Conservation (phyloP, 192 early-diverging fungal genomes). For the Coemansia furcata region DNA sequence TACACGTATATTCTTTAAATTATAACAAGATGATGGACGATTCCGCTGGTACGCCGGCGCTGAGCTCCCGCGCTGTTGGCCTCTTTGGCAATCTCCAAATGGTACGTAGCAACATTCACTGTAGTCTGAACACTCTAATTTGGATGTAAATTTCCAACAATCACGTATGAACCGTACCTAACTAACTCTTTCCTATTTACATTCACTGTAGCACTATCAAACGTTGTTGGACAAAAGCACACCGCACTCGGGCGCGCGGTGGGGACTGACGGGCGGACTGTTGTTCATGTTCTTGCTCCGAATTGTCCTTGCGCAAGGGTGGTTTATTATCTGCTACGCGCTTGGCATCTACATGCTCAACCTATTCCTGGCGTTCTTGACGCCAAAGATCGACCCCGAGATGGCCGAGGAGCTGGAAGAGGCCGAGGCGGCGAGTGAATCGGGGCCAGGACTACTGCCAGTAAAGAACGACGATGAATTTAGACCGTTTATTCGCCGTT, state of each 20-base stretch:
- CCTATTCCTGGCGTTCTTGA: conserved; percentile 90
- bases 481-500: conserved; percentile 89
- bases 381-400: conserved; percentile 93
- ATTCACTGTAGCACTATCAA: conserved; percentile 65
- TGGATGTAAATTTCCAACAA: neutral
- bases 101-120: conserved; percentile 6
- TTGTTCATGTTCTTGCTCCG: conserved; percentile 72
- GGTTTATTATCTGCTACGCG: conserved; percentile 95
- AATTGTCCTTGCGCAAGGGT: conserved; percentile 82
- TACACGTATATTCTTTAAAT: neutral
- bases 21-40: conserved; percentile 49
- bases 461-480: conserved; percentile 92
- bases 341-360: conserved; percentile 95
- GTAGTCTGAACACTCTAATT: neutral
- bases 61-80: conserved; percentile 44
- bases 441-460: conserved; percentile 67
- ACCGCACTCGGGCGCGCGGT: conserved; percentile 72
- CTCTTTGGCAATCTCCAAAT: conserved; percentile 29
- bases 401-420: conserved; percentile 52
- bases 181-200: conserved; percentile 1
- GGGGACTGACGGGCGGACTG: conserved; percentile 64
- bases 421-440: conserved; percentile 49
- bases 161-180: neutral
- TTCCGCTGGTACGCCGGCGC: conserved; percentile 37
- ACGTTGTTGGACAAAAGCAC: conserved; percentile 78